Percentiles rank a stretch among this genome's conserved stretches.
Conservation (phyloP, 2,329 filamentous ascomycete genomes). For the Aspergillus candidus region DNA sequence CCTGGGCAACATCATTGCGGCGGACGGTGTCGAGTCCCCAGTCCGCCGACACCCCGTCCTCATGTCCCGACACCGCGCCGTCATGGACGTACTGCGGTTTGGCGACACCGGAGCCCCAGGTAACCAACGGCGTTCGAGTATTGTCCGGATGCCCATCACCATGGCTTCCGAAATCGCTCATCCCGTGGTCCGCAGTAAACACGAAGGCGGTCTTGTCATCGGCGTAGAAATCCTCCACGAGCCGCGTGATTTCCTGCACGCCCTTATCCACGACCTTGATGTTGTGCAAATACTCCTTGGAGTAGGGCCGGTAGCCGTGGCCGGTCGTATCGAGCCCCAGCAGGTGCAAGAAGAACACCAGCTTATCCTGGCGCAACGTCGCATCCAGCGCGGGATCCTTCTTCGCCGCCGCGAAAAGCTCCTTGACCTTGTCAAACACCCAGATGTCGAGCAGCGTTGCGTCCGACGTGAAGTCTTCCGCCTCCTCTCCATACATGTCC, state of each 20-base stretch:
- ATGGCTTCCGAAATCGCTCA: conserved; percentile 99
- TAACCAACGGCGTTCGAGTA: conserved; percentile 85
- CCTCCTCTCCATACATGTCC: conserved; percentile 74
- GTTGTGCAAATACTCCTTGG: conserved; percentile 89
- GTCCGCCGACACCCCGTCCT: conserved; percentile 78
- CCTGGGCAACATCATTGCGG: conserved; percentile 87
- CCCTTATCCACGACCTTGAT: conserved; percentile 91
- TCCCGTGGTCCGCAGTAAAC: conserved; percentile 96
- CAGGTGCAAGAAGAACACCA: conserved; percentile 92
- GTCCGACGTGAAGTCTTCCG: conserved; percentile 83
- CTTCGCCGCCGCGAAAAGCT: conserved; percentile 73
- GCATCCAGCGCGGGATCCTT: conserved; percentile 68
- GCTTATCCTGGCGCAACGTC: conserved; percentile 70
- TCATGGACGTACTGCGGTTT: conserved; percentile 57
- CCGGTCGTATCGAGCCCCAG: conserved; percentile 88
- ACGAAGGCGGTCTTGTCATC: conserved; percentile 85
- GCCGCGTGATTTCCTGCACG: conserved; percentile 71
- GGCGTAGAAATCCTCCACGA: conserved; percentile 80
- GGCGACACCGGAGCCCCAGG: conserved; percentile 88
- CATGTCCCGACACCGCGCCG: conserved; percentile 67
- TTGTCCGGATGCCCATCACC: conserved; percentile 97
- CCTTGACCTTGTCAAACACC: conserved; percentile 93
- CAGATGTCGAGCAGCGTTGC: conserved; percentile 78
- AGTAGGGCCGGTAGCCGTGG: conserved; percentile 82
- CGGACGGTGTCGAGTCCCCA: conserved; percentile 77